Conservation (phyloP, 139 green algal species). For the Ulvella scutata region DNA sequence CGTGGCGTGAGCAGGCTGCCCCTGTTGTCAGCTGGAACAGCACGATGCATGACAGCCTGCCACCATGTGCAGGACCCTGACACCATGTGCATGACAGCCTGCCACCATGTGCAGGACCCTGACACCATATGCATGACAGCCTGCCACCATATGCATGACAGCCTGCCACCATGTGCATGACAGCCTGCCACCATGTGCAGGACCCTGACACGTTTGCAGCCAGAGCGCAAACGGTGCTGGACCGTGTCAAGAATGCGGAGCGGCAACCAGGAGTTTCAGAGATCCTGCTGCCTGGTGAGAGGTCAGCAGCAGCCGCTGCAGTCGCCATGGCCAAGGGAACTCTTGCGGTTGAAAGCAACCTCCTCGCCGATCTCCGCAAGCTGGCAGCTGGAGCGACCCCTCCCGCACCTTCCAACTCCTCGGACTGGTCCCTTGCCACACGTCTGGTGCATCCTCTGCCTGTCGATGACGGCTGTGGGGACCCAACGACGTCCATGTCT, state of each 20-base stretch:
- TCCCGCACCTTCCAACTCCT: background rate
- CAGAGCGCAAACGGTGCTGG: conserved; percentile 10
- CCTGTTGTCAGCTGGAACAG: no score
- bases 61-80: background rate
- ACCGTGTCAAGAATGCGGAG: conserved; percentile 34
- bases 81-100: no score
- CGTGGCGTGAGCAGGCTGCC: no score
- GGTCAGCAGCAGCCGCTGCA: conserved; percentile 14
- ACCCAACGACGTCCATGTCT: conserved; percentile 64
- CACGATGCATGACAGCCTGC: no score
- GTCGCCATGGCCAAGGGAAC: conserved; percentile 13
- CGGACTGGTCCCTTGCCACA: conserved; percentile 11
- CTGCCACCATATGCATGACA: background rate
- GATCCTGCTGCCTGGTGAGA: conserved; percentile 57
- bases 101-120: no score
- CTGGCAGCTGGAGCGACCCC: conserved; percentile 3
- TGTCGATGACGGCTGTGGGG: conserved; percentile 12
- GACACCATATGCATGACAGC: background rate
- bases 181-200: background rate
- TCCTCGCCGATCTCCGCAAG: conserved; percentile 15
- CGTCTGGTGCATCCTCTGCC: conserved; percentile 25
- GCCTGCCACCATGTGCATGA: background rate
- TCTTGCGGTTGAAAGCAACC: conserved; percentile 38
- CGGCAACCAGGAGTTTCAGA: conserved; percentile 29
- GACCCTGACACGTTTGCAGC: conserved; percentile 9